Percentiles rank a stretch among this genome's conserved stretches.
Evolutionary conservation across 2,329 filamentous ascomycete genomes (phyloP).

Genomic region (Colletotrichum noveboracense): DNA sequence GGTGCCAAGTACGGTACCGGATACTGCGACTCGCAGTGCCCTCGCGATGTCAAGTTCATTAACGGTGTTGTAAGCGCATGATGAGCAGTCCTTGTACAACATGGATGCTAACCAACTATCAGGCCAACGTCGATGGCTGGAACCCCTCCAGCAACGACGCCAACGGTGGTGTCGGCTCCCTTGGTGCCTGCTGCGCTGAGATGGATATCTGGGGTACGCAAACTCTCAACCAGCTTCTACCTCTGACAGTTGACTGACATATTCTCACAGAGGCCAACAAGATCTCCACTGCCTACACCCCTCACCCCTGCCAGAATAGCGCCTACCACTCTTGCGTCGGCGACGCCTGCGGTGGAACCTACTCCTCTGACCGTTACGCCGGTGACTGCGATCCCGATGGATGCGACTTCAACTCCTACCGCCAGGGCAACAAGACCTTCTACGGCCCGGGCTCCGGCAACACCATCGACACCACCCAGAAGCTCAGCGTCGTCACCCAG

Average conservation of each 20-base stretch:
- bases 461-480: constrained; percentile 63
- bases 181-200: constrained; percentile 66
- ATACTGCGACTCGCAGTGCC: constrained; percentile 57
- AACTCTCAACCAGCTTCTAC: constrained; percentile 26
- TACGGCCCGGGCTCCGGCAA: constrained; percentile 60
- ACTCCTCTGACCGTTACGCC: constrained; percentile 57
- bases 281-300: constrained; percentile 67
- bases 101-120: background rate
- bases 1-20: constrained; percentile 67
- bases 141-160: constrained; percentile 53
- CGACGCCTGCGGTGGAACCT: constrained; percentile 58
- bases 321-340: constrained; percentile 57
- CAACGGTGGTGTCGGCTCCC: constrained; percentile 57
- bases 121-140: constrained; percentile 61
- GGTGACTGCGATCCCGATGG: constrained; percentile 72
- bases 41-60: constrained; percentile 63
- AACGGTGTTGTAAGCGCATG: constrained; percentile 49
- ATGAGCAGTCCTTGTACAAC: background rate
- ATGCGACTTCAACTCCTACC: constrained; percentile 74
- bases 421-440: constrained; percentile 67
- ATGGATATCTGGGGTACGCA: constrained; percentile 57
- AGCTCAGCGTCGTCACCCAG: constrained; percentile 71
- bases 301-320: constrained; percentile 64
- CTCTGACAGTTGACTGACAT: background rate
- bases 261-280: constrained; percentile 66